Evolutionary conservation across 352 stramenopile genomes (phyloP).

Genomic region (Pythium sukuiense): DNA sequence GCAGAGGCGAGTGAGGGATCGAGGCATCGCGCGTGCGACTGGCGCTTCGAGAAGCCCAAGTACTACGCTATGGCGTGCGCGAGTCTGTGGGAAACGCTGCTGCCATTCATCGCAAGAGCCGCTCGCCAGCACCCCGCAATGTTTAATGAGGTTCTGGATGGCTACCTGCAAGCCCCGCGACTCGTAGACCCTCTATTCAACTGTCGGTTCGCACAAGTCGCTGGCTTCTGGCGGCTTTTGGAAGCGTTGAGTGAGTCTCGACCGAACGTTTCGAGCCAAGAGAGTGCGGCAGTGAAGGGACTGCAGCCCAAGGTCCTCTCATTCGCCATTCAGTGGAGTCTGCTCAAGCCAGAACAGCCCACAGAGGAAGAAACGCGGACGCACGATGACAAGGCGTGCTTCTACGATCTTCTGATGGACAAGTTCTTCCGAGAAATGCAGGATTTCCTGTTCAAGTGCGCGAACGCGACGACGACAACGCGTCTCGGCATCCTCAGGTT

Average conservation of each 20-base stretch:
- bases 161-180: neutral
- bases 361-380: neutral
- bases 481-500: neutral
- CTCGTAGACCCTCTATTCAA: constrained; percentile 31
- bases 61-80: constrained; percentile 70
- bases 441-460: constrained; percentile 54
- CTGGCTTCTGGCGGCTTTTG: constrained; percentile 53
- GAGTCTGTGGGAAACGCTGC: constrained; percentile 49
- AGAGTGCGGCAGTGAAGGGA: constrained; percentile 9
- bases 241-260: constrained; percentile 32
- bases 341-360: constrained; percentile 15
- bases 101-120: constrained; percentile 50
- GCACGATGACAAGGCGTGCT: constrained; percentile 7
- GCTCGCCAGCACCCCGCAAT: constrained; percentile 33
- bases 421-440: constrained; percentile 60
- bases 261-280: constrained; percentile 7
- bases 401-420: constrained; percentile 61
- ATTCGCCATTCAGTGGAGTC: constrained; percentile 28
- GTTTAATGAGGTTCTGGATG: constrained; percentile 30
- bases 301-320: constrained; percentile 33
- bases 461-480: constrained; percentile 24
- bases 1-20: constrained; percentile 1
- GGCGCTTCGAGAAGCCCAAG: constrained; percentile 47
- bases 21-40: constrained; percentile 41
- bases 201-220: constrained; percentile 62